Conservation (phyloP, 768 basidiomycete species). For the Suillus hirtellus region DNA sequence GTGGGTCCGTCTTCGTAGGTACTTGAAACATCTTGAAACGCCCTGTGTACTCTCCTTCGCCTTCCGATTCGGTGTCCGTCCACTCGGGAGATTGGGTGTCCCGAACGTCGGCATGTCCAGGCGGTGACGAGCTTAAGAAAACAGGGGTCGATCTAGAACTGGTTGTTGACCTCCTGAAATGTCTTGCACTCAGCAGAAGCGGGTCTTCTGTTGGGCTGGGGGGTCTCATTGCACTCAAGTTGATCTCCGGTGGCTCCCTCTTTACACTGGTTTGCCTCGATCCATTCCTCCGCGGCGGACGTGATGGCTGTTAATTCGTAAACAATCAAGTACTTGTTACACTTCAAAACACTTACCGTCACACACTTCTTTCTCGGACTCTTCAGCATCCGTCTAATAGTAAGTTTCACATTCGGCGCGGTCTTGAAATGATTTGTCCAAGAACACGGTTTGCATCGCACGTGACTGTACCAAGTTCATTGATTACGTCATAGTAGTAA, state of each 20-base stretch:
- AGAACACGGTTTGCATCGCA: not conserved
- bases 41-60: slow-evolving; percentile 66
- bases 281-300: slow-evolving; percentile 14
- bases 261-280: slow-evolving; percentile 40
- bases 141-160: slow-evolving; percentile 39
- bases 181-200: slow-evolving; percentile 53
- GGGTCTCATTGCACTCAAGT: slow-evolving; percentile 64
- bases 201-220: slow-evolving; percentile 79
- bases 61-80: slow-evolving; percentile 29
- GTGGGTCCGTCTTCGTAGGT: slow-evolving; percentile 66
- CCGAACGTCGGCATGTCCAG: slow-evolving; percentile 17
- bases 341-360: not conserved
- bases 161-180: slow-evolving; percentile 27
- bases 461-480: not conserved
- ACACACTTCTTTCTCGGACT: slow-evolving; percentile 4
- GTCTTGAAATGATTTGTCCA: not conserved
- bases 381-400: slow-evolving; percentile 1
- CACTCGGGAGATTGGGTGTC: slow-evolving; percentile 20
- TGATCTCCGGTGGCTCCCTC: slow-evolving; percentile 65
- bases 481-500: no score
- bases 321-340: slow-evolving; percentile 4
- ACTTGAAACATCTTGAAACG: slow-evolving; percentile 55
- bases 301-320: slow-evolving; percentile 24
- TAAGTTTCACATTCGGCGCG: not conserved
- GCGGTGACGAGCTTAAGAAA: slow-evolving; percentile 35